phyloP scores from a whole-genome alignment of 2,329 filamentous ascomycete genomes.

The Stagonosporopsis vannaccii region DNA sequence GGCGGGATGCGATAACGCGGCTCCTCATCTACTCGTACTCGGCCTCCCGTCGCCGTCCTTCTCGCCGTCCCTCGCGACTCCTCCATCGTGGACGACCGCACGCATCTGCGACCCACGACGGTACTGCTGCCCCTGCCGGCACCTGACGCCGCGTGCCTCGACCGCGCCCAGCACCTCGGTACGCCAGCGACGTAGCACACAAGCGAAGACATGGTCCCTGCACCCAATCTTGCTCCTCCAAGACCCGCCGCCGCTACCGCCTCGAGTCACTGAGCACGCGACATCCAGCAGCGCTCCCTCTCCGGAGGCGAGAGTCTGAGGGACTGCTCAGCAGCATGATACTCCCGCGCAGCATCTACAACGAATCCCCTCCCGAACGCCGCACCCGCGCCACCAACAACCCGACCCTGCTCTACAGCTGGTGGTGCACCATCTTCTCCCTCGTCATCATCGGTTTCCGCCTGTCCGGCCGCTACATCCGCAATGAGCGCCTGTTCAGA shows the following conservation, averaged over 20 bases:
- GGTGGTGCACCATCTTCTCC: slow-evolving; percentile 86
- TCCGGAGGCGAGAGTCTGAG: slow-evolving; percentile 50
- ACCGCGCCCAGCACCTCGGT: slow-evolving; percentile 31
- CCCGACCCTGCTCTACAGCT: slow-evolving; percentile 92
- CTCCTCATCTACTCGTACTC: slow-evolving; percentile 16
- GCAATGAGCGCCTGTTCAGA: slow-evolving; percentile 82
- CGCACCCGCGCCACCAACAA: slow-evolving; percentile 69
- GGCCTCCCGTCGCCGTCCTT: slow-evolving; percentile 2
- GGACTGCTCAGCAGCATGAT: slow-evolving; percentile 43
- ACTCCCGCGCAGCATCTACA: slow-evolving; percentile 53
- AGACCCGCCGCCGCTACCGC: slow-evolving; percentile 29
- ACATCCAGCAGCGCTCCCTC: slow-evolving; percentile 49
- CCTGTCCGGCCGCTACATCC: slow-evolving; percentile 82
- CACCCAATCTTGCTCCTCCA: slow-evolving; percentile 28
- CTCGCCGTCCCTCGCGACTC: slow-evolving; percentile 7
- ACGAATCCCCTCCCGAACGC: slow-evolving; percentile 58
- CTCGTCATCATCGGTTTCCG: slow-evolving; percentile 83
- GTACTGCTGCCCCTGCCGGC: slow-evolving; percentile 10
- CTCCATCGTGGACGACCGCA: slow-evolving; percentile 1
- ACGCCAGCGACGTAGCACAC: slow-evolving; percentile 33
- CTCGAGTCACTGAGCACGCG: slow-evolving; percentile 38
- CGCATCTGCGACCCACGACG: slow-evolving; percentile 6
- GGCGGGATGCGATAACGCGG: slow-evolving; percentile 19
- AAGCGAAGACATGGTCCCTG: slow-evolving; percentile 48
- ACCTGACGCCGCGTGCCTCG: slow-evolving; percentile 4